Evolutionary conservation across 345 rosid species (phyloP).

Genomic region (Euclidium syriacum): DNA sequence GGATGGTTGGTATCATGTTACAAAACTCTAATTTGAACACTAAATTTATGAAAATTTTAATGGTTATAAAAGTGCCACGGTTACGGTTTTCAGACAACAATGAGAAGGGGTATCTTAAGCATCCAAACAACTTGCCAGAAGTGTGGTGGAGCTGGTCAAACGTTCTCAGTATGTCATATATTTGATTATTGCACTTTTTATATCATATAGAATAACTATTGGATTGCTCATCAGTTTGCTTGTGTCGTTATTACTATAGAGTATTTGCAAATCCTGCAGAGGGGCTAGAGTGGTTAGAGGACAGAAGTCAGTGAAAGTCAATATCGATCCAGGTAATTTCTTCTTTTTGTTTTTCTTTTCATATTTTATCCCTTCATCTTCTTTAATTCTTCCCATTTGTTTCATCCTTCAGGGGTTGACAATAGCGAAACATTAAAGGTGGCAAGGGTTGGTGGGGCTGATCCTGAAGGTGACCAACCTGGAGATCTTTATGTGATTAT

Average conservation of each 20-base stretch:
- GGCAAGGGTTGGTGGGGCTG: constrained; percentile 82
- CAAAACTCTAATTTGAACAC: constrained; percentile 4
- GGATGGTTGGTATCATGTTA: constrained; percentile 59
- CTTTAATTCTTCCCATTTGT: constrained; percentile 1
- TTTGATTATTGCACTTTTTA: neutral
- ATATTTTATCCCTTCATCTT: neutral
- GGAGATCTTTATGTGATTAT: constrained; percentile 85
- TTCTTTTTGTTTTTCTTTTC: too few relatives aligned
- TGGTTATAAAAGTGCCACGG: neutral
- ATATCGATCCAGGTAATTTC: constrained; percentile 67
- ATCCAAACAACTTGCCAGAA: constrained; percentile 65
- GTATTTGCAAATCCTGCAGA: constrained; percentile 81
- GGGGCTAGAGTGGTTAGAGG: constrained; percentile 78
- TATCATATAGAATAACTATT: neutral
- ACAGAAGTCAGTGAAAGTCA: constrained; percentile 75
- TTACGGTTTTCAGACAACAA: constrained; percentile 39
- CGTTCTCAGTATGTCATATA: constrained; percentile 53
- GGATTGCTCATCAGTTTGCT: constrained; percentile 2
- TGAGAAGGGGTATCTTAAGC: constrained; percentile 62
- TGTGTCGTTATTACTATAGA: constrained; percentile 47
- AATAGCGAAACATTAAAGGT: constrained; percentile 69
- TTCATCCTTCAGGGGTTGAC: constrained; percentile 62
- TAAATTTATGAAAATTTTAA: neutral
- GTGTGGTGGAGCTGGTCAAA: constrained; percentile 81
- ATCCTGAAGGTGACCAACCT: constrained; percentile 92